Conservation (phyloP, 805 yeast genomes). For the Torulaspora quercuum region DNA sequence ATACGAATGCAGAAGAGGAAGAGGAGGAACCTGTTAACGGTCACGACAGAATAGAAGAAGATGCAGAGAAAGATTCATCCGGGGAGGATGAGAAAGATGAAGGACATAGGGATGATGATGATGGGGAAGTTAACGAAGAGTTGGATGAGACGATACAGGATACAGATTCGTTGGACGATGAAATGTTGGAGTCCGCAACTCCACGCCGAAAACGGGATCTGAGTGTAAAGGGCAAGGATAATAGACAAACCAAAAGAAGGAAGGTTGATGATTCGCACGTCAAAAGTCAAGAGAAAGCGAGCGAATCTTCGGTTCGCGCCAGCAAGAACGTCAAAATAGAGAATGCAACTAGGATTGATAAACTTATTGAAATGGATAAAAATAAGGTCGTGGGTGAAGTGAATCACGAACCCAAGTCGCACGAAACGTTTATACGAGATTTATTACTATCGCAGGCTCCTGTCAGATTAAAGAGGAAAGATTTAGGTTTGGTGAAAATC, state of each 20-base stretch:
- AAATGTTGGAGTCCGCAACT: conserved; percentile 1
- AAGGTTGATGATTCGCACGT: conserved; percentile 5
- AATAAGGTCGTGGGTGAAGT: conserved; percentile 14
- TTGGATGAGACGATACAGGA: conserved; percentile 6
- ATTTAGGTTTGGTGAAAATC: conserved; percentile 33
- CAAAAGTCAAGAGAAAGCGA: conserved; percentile 3
- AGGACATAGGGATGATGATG: conserved; percentile 8
- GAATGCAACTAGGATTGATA: conserved; percentile 14
- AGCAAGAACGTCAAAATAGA: conserved; percentile 6
- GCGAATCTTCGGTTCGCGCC: conserved; percentile 2
- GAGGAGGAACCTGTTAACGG: conserved; percentile 6
- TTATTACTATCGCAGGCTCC: conserved; percentile 24
- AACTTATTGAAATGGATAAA: conserved; percentile 17
- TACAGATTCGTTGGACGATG: conserved; percentile 3
- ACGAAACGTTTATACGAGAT: conserved; percentile 25
- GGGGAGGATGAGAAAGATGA: conserved; percentile 6
- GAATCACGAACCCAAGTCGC: conserved; percentile 18
- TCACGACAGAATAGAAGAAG: conserved; percentile 5
- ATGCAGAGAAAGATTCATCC: conserved; percentile 3
- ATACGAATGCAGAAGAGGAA: conserved; percentile 4
- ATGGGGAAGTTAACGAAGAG: conserved; percentile 4
- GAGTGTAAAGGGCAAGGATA: conserved; percentile 1
- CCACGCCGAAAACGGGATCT: conserved; percentile 9
- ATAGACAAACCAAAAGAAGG: conserved; percentile 2
- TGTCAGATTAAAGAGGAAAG: conserved; percentile 26